phyloP scores from a whole-genome alignment of 2,329 filamentous ascomycete genomes.

The Aspergillus neoniger region DNA sequence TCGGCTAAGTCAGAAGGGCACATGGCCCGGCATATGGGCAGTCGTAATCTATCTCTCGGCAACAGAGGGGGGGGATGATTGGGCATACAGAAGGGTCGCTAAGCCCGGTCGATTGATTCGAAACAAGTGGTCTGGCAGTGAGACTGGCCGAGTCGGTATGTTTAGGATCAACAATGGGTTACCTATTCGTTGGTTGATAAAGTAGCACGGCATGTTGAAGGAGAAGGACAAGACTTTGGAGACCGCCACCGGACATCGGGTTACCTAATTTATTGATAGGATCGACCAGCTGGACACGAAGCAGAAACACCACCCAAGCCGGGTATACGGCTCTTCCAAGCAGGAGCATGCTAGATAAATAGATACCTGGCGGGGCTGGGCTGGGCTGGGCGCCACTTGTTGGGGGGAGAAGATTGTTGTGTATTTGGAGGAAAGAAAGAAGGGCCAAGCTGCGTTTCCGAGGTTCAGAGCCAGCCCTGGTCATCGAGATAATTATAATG shows the following conservation, averaged over 20 bases:
- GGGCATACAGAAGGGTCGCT: not conserved
- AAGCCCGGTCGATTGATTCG: not conserved
- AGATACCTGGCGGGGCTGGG: not conserved
- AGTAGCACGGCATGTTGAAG: not conserved
- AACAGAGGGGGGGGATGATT: not conserved
- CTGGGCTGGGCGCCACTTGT: not conserved
- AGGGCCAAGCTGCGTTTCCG: not conserved
- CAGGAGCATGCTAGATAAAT: not conserved
- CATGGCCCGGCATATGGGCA: not conserved
- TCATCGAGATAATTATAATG: too few relatives aligned
- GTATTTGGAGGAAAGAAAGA: too few relatives aligned
- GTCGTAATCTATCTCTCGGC: not conserved
- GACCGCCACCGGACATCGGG: conserved; percentile 2
- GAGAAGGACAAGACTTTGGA: conserved; percentile 4
- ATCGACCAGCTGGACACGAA: conserved; percentile 9
- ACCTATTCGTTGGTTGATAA: conserved; percentile 2
- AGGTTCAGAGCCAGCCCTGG: not conserved
- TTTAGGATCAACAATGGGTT: not conserved
- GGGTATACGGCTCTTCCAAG: conserved; percentile 2
- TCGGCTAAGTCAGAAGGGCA: not conserved
- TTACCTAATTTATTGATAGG: conserved; percentile 8
- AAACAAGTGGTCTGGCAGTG: not conserved
- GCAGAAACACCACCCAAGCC: not conserved
- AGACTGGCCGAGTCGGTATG: not conserved
- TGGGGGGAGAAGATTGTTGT: not conserved